Conservation (phyloP, 805 yeast species). For the Phaffomyces opuntiae region DNA sequence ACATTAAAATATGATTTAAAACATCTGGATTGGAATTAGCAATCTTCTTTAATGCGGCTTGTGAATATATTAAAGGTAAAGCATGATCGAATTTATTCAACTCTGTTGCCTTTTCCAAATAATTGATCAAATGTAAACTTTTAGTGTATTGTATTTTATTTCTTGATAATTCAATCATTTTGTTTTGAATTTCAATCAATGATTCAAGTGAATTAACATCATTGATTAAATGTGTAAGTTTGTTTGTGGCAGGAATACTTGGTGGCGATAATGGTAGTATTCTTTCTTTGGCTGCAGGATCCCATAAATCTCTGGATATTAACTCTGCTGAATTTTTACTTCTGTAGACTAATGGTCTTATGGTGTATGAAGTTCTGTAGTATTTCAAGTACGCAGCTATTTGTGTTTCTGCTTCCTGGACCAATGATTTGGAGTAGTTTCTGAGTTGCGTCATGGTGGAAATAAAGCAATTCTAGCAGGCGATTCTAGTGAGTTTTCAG, state of each 20-base stretch:
- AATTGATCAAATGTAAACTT: constrained; percentile 15
- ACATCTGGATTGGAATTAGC: constrained; percentile 6
- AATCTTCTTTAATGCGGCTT: constrained; percentile 4
- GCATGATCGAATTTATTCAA: constrained; percentile 18
- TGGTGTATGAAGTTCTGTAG: constrained; percentile 25
- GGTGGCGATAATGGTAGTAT: constrained; percentile 28
- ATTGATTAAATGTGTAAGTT: constrained; percentile 21
- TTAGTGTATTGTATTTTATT: constrained; percentile 16
- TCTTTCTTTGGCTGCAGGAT: constrained; percentile 26
- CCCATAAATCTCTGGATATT: constrained; percentile 33
- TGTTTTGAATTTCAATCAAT: constrained; percentile 9
- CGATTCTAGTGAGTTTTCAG: too few relatives aligned
- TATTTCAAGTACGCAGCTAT: constrained; percentile 28
- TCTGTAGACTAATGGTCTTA: constrained; percentile 35
- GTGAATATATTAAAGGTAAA: constrained; percentile 15
- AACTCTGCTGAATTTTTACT: constrained; percentile 32
- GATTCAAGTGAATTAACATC: constrained; percentile 15
- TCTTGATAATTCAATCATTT: constrained; percentile 13
- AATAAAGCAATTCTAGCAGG: too few relatives aligned
- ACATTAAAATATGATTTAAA: constrained; percentile 17
- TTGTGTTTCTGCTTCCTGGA: constrained; percentile 16
- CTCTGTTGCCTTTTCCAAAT: constrained; percentile 18
- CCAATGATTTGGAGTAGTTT: background rate
- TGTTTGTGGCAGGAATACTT: constrained; percentile 22
- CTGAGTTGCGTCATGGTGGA: background rate